Evolutionary conservation across 345 rosid species (phyloP).

Genomic region (Citrus cavaleriei): DNA sequence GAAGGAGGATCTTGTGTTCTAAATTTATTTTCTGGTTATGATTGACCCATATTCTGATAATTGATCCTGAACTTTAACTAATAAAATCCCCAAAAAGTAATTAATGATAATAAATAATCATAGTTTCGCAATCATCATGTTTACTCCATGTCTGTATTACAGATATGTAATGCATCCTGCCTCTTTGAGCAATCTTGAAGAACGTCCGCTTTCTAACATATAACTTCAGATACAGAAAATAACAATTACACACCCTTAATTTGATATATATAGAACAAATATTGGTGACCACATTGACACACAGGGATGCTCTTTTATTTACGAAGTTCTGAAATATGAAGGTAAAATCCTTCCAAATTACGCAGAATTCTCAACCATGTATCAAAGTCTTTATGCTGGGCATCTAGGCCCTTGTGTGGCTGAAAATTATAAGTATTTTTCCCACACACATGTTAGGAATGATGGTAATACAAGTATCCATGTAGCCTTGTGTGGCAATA

Average conservation of each 20-base stretch:
- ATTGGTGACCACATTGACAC: background rate
- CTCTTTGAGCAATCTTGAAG: background rate
- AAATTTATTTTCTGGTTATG: too few species aligned
- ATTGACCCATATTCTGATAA: background rate
- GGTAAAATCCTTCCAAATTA: background rate
- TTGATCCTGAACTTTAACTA: background rate
- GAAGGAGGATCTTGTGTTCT: background rate
- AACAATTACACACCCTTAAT: background rate
- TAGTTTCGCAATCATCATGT: background rate
- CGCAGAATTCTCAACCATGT: background rate
- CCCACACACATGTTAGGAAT: background rate
- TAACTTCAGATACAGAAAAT: background rate
- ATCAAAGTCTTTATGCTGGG: background rate
- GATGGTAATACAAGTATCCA: background rate
- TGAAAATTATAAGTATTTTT: background rate
- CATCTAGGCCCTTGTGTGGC: background rate
- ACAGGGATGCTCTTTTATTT: background rate
- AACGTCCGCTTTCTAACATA: background rate
- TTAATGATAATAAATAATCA: background rate
- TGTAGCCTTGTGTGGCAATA: background rate
- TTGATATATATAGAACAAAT: background rate
- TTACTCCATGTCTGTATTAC: background rate
- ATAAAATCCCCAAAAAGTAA: background rate
- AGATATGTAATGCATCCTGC: background rate
- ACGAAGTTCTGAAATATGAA: background rate